Conservation (phyloP, 768 basidiomycete species). For the Leccinum disarticulatum region DNA sequence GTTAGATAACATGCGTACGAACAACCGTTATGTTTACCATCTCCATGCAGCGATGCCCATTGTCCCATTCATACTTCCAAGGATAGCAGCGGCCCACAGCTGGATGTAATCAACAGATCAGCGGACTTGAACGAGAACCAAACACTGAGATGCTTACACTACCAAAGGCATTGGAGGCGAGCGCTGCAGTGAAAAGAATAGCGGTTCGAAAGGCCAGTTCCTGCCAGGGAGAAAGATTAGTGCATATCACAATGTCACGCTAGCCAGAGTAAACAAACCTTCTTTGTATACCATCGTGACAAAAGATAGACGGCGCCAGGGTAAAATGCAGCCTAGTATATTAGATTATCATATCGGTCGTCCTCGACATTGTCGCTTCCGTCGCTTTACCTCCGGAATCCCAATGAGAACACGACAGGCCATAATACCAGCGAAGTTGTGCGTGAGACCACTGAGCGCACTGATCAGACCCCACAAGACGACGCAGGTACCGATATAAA, state of each 20-base stretch:
- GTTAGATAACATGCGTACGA: not conserved
- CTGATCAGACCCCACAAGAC: constrained; percentile 64
- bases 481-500: constrained; percentile 50
- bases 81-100: constrained; percentile 49
- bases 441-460: constrained; percentile 58
- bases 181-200: constrained; percentile 54
- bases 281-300: constrained; percentile 26
- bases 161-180: constrained; percentile 68
- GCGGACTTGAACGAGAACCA: not conserved
- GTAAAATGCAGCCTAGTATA: constrained; percentile 27
- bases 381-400: constrained; percentile 48
- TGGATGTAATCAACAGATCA: constrained; percentile 19
- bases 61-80: constrained; percentile 58
- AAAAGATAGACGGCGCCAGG: constrained; percentile 38
- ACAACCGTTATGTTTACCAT: constrained; percentile 45
- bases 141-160: constrained; percentile 39
- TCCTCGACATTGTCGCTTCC: not conserved
- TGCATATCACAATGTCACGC: not conserved
- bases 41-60: constrained; percentile 69
- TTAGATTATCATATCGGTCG: not conserved
- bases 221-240: constrained; percentile 27
- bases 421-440: constrained; percentile 46
- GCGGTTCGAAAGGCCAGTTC: constrained; percentile 65
- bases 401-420: constrained; percentile 52
- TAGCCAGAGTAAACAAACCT: constrained; percentile 7